Conservation (phyloP, 768 basidiomycete genomes). For the Phallus indusiatus region DNA sequence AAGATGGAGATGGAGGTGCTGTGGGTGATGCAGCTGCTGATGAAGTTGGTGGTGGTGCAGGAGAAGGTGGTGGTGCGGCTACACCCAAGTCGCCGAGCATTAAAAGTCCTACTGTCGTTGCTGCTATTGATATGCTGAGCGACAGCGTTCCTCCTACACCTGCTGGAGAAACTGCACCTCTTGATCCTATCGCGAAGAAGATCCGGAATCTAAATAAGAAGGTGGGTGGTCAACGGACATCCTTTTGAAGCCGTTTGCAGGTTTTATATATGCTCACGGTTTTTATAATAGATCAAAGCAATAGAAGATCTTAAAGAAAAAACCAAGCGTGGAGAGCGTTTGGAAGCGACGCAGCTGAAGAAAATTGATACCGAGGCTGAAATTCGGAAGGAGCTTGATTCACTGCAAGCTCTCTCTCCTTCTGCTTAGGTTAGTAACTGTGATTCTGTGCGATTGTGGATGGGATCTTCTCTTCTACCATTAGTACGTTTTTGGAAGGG, state of each 20-base stretch:
- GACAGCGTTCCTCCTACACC: conserved; percentile 42
- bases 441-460: no score
- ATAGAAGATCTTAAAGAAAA: conserved; percentile 97
- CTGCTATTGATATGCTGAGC: conserved; percentile 16
- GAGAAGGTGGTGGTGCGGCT: conserved; percentile 15
- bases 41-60: conserved; percentile 11
- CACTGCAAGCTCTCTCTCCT: conserved; percentile 11
- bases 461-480: no score
- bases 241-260: no score
- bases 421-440: no score
- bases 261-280: not conserved
- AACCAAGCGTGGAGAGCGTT: conserved; percentile 75
- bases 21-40: conserved; percentile 14
- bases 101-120: conserved; percentile 21
- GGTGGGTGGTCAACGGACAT: conserved; percentile 37
- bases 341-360: conserved; percentile 92
- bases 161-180: conserved; percentile 37
- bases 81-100: conserved; percentile 22
- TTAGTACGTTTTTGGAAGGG: no score
- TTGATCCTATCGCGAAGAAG: conserved; percentile 87
- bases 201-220: conserved; percentile 93
- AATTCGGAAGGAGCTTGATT: conserved; percentile 69
- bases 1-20: conserved; percentile 26
- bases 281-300: conserved; percentile 73
- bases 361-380: conserved; percentile 91